Evolutionary conservation across 2,329 filamentous ascomycete species (phyloP), one percentile per base, ranked within the genome.

Genomic region (Colletotrichum sp.): DNA sequence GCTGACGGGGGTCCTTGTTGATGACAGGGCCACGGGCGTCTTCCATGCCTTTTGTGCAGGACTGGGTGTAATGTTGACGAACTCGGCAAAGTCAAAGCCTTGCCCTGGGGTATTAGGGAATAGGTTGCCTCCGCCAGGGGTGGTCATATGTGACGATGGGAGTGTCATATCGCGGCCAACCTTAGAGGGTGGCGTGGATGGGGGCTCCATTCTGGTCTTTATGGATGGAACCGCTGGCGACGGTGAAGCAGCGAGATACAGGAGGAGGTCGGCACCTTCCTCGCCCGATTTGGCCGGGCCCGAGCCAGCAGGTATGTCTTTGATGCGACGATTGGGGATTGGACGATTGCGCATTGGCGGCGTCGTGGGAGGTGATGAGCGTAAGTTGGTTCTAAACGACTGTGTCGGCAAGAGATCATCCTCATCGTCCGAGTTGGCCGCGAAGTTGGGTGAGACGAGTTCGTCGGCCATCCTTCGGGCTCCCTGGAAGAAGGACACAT

Each of bases 1-100:
- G 77, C 91, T 94, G 71, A 90, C 81, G 11, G 90, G 90, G 57
- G 90, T 92, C 79, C 87, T 88, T 67, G 85, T 82, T 12, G 83
- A 79, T 21, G 85, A 81, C 34, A 88, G 86, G 33, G 90, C 88
- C 13, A 91, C 83, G 13, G 95, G 95, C 1, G 95, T 98, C 82
- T 93, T 95, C 94, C 95, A 98, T 12, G 92, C 90, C 78, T 92
- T 95, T 85, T 98, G 97, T 31, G 95, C 97, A 24, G 97, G 97
- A 80, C 95, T 98, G 1, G 97, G 97, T 8, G 97, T 98, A 82
- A 98, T 96, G 84, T 98, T 98, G 81, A 98, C 93, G 84, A 98
- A 99, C 81, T 99, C 97, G 66, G 95, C 92, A 85, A 98, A 98
- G 85, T 98, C 97, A 83, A 98, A 97, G 62, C 83, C 86, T 80